Percentiles rank a stretch among this genome's conserved stretches.
Conservation (phyloP, 2,329 filamentous ascomycete genomes). For the Lachnellula occidentalis region DNA sequence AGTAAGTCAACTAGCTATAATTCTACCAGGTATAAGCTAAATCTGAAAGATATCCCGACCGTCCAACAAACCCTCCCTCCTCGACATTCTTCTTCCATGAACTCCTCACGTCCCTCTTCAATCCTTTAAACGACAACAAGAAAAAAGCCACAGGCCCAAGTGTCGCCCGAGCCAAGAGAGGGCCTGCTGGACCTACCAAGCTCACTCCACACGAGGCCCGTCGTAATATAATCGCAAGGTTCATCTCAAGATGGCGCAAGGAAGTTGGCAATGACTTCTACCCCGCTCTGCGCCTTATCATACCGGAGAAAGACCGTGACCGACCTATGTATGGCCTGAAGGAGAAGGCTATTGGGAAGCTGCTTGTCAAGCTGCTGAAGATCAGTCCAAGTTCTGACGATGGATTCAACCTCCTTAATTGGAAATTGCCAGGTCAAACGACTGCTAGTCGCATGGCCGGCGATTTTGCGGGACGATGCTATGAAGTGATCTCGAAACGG, state of each 20-base stretch:
- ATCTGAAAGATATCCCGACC: constrained; percentile 63
- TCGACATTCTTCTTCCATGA: constrained; percentile 80
- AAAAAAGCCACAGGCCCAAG: constrained; percentile 50
- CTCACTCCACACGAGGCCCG: constrained; percentile 72
- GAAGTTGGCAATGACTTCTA: constrained; percentile 92
- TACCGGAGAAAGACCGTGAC: constrained; percentile 89
- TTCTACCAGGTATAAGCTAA: neutral
- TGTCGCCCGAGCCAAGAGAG: constrained; percentile 50
- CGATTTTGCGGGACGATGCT: constrained; percentile 88
- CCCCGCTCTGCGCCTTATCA: constrained; percentile 82
- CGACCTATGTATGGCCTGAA: constrained; percentile 91
- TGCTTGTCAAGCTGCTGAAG: constrained; percentile 88
- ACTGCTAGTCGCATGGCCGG: constrained; percentile 64
- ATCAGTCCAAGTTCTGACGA: constrained; percentile 90
- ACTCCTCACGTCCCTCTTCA: constrained; percentile 72
- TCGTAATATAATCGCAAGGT: constrained; percentile 75
- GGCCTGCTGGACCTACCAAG: constrained; percentile 51
- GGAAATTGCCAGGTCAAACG: constrained; percentile 79
- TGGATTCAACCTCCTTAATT: constrained; percentile 77
- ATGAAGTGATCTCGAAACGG: constrained; percentile 78
- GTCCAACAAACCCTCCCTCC: constrained; percentile 61
- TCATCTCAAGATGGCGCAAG: constrained; percentile 79
- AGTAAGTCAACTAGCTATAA: constrained; percentile 2
- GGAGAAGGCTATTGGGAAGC: constrained; percentile 81
- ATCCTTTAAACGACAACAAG: constrained; percentile 71